Evolutionary conservation across 164 flowering plant genomes (phyloP).

Genomic region (Sedum album): DNA sequence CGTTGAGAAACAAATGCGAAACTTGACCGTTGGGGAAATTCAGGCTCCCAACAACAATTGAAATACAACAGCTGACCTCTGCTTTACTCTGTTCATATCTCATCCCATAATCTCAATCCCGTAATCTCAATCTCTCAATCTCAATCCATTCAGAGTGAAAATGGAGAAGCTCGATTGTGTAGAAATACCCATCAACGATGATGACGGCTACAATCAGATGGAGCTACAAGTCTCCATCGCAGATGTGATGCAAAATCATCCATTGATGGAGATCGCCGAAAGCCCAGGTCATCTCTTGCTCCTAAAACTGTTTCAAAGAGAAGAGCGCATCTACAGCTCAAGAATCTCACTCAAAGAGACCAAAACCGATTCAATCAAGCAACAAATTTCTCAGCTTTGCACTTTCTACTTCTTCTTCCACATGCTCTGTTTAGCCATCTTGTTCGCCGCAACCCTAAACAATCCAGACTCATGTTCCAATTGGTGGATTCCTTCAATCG

Average conservation of each 20-base stretch:
- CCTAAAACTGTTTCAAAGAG: slow-evolving; percentile 87
- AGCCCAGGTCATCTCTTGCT: slow-evolving; percentile 94
- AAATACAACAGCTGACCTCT: slow-evolving; percentile 13
- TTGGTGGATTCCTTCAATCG: slow-evolving; percentile 68
- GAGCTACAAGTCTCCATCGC: slow-evolving; percentile 6
- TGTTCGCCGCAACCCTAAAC: slow-evolving; percentile 43
- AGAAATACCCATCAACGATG: slow-evolving; percentile 56
- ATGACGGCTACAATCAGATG: slow-evolving; percentile 32
- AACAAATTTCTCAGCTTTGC: slow-evolving; percentile 65
- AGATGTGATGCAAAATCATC: slow-evolving; percentile 62
- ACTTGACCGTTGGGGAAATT: slow-evolving; percentile 2
- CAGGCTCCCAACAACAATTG: slow-evolving; percentile 13
- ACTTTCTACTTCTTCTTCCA: slow-evolving; percentile 62
- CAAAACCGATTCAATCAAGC: slow-evolving; percentile 34
- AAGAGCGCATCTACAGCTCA: slow-evolving; percentile 51
- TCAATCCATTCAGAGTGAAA: background rate
- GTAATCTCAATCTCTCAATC: background rate
- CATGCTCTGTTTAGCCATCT: slow-evolving; percentile 44
- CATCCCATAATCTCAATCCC: background rate
- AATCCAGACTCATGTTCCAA: slow-evolving; percentile 24
- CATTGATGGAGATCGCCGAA: slow-evolving; percentile 68
- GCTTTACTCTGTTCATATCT: background rate
- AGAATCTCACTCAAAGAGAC: slow-evolving; percentile 46
- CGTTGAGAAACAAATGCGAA: slow-evolving; percentile 12
- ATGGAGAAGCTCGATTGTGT: slow-evolving; percentile 59